Conservation (phyloP, 2,329 filamentous ascomycete species). For the Xylariaceae sp. region DNA sequence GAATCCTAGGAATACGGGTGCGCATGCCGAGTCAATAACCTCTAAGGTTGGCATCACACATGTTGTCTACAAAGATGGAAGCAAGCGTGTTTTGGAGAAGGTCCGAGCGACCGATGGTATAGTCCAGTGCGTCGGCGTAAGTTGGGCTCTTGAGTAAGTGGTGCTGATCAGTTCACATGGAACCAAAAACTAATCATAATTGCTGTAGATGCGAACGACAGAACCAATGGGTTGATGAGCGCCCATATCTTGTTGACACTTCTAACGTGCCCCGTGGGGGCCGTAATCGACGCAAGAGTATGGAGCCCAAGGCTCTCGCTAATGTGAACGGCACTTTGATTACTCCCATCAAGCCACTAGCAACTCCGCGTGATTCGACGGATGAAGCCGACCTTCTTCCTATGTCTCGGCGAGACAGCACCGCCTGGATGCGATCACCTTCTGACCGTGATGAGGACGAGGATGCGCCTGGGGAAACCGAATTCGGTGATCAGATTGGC, state of each 20-base stretch:
- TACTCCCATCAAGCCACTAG: slow-evolving; percentile 31
- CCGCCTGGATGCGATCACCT: slow-evolving; percentile 52
- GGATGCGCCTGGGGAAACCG: slow-evolving; percentile 16
- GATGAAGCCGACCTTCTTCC: slow-evolving; percentile 45
- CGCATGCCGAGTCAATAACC: slow-evolving; percentile 31
- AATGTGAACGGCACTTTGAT: slow-evolving; percentile 65
- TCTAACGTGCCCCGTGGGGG: slow-evolving; percentile 64
- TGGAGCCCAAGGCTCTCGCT: slow-evolving; percentile 69
- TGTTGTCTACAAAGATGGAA: slow-evolving; percentile 85
- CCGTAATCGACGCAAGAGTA: slow-evolving; percentile 70
- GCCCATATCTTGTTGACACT: slow-evolving; percentile 64
- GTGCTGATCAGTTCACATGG: not conserved
- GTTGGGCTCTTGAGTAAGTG: slow-evolving; percentile 83
- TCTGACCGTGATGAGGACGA: slow-evolving; percentile 36
- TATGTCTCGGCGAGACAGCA: slow-evolving; percentile 49
- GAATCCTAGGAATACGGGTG: slow-evolving; percentile 46
- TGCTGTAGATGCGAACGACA: slow-evolving; percentile 64
- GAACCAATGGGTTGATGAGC: slow-evolving; percentile 72
- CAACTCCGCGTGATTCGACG: slow-evolving; percentile 29
- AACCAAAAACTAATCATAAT: slow-evolving; percentile 22
- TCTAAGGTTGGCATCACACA: slow-evolving; percentile 74
- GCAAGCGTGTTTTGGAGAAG: slow-evolving; percentile 75
- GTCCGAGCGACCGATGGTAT: slow-evolving; percentile 67
- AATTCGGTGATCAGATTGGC: slow-evolving; percentile 27
- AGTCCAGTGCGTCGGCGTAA: slow-evolving; percentile 81